Percentiles rank a stretch among this genome's conserved stretches.
phyloP scores from a whole-genome alignment of 2,329 filamentous ascomycete species.

The Stagonosporopsis tanaceti region DNA sequence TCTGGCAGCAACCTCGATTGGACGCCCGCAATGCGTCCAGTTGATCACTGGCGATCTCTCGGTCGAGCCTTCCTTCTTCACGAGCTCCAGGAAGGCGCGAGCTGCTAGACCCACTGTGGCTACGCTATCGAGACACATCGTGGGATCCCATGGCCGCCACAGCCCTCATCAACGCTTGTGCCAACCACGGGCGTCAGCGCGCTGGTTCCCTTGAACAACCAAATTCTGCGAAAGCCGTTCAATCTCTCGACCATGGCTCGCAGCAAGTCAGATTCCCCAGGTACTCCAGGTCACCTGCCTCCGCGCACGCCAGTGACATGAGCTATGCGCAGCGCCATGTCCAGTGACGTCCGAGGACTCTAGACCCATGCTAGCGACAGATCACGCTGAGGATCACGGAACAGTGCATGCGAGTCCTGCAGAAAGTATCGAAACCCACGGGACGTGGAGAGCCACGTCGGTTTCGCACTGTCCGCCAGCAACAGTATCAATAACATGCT shows the following conservation, averaged over 20 bases:
- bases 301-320: conserved; percentile 1
- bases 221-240: conserved; percentile 16
- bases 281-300: conserved; percentile 2
- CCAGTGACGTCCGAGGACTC: conserved; percentile 11
- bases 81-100: conserved; percentile 20
- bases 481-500: conserved; percentile 22
- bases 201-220: conserved; percentile 12
- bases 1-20: conserved; percentile 9
- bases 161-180: conserved; percentile 24
- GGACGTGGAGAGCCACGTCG: conserved; percentile 43
- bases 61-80: conserved; percentile 22
- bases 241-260: conserved; percentile 33
- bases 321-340: neutral
- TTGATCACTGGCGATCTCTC: conserved; percentile 21
- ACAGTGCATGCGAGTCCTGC: conserved; percentile 25
- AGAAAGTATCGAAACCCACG: conserved; percentile 30
- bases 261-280: conserved; percentile 16
- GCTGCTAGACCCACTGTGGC: conserved; percentile 21
- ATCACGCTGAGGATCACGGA: conserved; percentile 22
- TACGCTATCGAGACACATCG: conserved; percentile 23
- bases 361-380: conserved; percentile 25
- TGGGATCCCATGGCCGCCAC: conserved; percentile 22
- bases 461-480: conserved; percentile 32
- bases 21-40: conserved; percentile 13
- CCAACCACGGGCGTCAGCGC: conserved; percentile 23